Evolutionary conservation across 352 stramenopile genomes (phyloP), one percentile per base, ranked within the genome.

Genomic region (Phytopythium delawarense): DNA sequence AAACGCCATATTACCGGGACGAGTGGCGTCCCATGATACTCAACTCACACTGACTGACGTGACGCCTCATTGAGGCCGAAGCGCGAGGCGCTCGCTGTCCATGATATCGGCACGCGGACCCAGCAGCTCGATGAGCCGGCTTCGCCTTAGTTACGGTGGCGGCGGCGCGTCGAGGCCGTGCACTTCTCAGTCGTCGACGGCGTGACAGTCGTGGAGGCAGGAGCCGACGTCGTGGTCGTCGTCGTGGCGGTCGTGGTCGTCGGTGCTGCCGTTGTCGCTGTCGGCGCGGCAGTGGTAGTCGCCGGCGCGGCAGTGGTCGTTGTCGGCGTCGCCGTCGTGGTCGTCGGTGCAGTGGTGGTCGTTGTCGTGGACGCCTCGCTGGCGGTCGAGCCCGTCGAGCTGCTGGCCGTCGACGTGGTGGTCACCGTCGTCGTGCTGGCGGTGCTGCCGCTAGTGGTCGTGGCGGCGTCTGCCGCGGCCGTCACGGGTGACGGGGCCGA

Each of bases 171-270:
- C 34, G 54, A 60, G 54, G 35, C 65, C 57, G 49, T 40, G 56
- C 69, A 75, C 56, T 72, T 72, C 12, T 66, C 45, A 2, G 40
- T 34, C 52, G 57, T 67, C 9, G 61, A 64, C 35, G 53, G 53
- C 35, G 53, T 59, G 7, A 8, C n/a, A 7, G 53, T 59, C 35
- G 53, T 64, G 2, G n/a, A 11, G n/a, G 44, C n/a, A 50, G 44
- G 44, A 25, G 30, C 65, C 34, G 53, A 28, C 25, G 25, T 28
- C 25, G 25, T 28, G 25, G 25, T 28, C 25, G 25, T 28, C 25
- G 25, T 28, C 25, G 25, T 28, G 25, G 25, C 25, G 1, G 25
- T 21, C 53, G 53, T 59, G 20, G 35, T 32, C 7, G 53, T 59
- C 32, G 52, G 60, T 37, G 32, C 4, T 9, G 51, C 53, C 3